These are phyloP conservation scores for Penicillium daleae DNA, from an alignment of 495 filamentous ascomycete genomes.

Conservation along the genomic window DNA sequence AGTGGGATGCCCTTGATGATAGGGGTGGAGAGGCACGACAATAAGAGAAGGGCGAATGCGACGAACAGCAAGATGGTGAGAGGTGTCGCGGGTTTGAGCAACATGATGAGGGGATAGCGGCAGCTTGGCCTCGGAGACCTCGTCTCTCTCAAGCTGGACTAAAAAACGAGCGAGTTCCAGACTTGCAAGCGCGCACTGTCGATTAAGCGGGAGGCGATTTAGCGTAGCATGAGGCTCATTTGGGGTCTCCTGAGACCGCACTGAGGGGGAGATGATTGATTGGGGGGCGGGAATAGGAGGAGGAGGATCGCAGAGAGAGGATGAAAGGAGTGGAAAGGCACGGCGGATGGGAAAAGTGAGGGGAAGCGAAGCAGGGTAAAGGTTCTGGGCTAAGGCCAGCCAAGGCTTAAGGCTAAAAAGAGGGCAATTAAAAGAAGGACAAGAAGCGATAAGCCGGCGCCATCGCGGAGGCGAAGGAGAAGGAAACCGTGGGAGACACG, in stretches of 20 bases:
- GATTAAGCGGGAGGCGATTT: slow-evolving; percentile 11
- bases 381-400: background rate
- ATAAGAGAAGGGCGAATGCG: slow-evolving; percentile 81
- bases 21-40: slow-evolving; percentile 92
- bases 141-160: slow-evolving; percentile 16
- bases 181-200: slow-evolving; percentile 10
- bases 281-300: background rate
- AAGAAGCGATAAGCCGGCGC: slow-evolving; percentile 16
- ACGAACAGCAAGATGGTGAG: slow-evolving; percentile 81
- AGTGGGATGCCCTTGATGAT: slow-evolving; percentile 86
- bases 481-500: slow-evolving; percentile 17
- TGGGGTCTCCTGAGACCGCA: slow-evolving; percentile 20
- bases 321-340: slow-evolving; percentile 1
- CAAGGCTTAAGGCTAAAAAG: slow-evolving; percentile 2
- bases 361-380: slow-evolving; percentile 15
- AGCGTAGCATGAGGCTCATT: slow-evolving; percentile 23
- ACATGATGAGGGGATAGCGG: slow-evolving; percentile 42
- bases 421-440: slow-evolving; percentile 21
- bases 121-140: slow-evolving; percentile 14
- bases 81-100: slow-evolving; percentile 90
- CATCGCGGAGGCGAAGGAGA: slow-evolving; percentile 13
- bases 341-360: slow-evolving; percentile 16
- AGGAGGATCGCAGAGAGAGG: background rate
- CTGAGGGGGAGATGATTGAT: background rate
- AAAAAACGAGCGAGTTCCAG: slow-evolving; percentile 18